Conservation (phyloP, 306 rosid genomes). For the Gastrolobium bilobum region DNA sequence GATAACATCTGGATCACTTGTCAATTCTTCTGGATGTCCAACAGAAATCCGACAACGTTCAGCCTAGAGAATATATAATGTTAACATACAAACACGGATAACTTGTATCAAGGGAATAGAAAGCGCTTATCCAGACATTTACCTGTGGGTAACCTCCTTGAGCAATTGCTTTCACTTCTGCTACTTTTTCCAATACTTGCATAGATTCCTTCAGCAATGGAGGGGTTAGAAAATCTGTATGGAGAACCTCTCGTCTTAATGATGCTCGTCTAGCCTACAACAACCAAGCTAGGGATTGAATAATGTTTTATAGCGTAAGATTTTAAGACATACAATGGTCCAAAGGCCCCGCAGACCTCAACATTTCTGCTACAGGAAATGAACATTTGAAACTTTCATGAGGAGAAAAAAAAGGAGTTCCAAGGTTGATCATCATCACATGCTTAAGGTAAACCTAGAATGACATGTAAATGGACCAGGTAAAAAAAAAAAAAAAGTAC, state of each 20-base stretch:
- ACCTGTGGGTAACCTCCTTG: constrained; percentile 99
- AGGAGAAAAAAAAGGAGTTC: neutral
- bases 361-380: constrained; percentile 21
- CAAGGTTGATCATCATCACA: constrained; percentile 11
- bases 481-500: constrained; percentile 48
- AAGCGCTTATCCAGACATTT: constrained; percentile 34
- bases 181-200: constrained; percentile 75
- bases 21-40: constrained; percentile 80
- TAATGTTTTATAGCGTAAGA: constrained; percentile 18
- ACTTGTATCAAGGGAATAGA: constrained; percentile 21
- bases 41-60: constrained; percentile 93
- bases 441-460: constrained; percentile 33
- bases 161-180: constrained; percentile 77
- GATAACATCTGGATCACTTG: constrained; percentile 85
- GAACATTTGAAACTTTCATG: neutral
- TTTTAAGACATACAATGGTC: constrained; percentile 28
- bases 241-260: constrained; percentile 79
- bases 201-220: constrained; percentile 89
- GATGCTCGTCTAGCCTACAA: constrained; percentile 84
- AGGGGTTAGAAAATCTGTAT: constrained; percentile 88
- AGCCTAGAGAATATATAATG: constrained; percentile 64
- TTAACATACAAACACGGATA: constrained; percentile 33
- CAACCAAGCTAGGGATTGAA: constrained; percentile 16
- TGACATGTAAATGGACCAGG: constrained; percentile 38
- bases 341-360: constrained; percentile 19